phyloP scores from a whole-genome alignment of 345 rosid genomes.

The Camelina neglecta region DNA sequence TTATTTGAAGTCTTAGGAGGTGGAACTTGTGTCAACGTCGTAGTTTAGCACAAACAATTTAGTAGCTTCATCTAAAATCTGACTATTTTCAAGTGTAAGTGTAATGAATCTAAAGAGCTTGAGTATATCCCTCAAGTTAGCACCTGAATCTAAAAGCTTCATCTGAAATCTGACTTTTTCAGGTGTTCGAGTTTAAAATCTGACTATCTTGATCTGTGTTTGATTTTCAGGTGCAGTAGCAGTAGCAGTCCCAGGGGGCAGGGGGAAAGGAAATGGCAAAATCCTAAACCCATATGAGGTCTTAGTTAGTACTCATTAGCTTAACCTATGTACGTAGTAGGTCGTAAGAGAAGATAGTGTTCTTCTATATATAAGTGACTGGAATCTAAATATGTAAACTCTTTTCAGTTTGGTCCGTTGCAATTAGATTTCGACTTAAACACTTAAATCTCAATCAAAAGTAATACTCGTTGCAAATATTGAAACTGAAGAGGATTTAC shows the following conservation, averaged over 20 bases:
- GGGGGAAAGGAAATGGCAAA: constrained; percentile 3
- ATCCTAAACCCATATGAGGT: not conserved
- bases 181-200: constrained; percentile 1
- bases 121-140: too few species aligned
- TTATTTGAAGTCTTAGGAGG: not conserved
- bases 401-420: constrained; percentile 12
- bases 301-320: constrained; percentile 13
- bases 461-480: not conserved
- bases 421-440: not conserved
- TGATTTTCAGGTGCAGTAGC: constrained; percentile 13
- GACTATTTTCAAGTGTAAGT: not conserved
- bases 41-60: not conserved
- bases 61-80: constrained; percentile 1
- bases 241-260: not conserved
- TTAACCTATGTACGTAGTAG: constrained; percentile 12
- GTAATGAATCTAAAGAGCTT: too few species aligned
- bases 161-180: not conserved
- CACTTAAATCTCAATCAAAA: not conserved
- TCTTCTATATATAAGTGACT: constrained; percentile 3
- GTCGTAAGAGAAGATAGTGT: not conserved
- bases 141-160: too few species aligned
- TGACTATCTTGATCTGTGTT: constrained; percentile 20
- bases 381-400: not conserved
- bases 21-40: constrained; percentile 4
- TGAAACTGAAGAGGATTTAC: not conserved